Evolutionary conservation across 1,284 basidiomycete genomes (phyloP).

Genomic region (Tetrapyrgos nigripes): DNA sequence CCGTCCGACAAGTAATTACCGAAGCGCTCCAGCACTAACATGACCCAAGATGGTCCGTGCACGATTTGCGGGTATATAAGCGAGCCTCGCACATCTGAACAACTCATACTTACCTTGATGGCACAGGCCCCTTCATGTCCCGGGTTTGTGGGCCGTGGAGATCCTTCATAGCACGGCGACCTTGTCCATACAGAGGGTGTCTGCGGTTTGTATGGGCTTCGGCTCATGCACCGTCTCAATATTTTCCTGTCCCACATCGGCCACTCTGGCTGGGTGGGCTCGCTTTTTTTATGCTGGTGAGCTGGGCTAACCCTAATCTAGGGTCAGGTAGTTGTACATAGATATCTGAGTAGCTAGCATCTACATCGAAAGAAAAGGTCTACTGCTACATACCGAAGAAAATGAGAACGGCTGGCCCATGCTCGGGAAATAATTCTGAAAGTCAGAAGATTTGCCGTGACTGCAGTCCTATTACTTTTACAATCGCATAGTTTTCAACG

Average conservation of each 20-base stretch:
- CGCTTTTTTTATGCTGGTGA: not conserved
- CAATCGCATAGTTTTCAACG: no score
- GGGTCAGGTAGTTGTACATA: no score
- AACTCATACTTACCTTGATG: conserved; percentile 18
- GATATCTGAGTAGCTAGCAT: not conserved
- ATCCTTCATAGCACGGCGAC: conserved; percentile 18
- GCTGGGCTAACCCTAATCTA: conserved; percentile 10
- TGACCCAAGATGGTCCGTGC: conserved; percentile 17
- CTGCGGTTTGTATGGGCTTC: conserved; percentile 17
- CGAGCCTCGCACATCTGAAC: not conserved
- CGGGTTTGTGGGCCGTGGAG: conserved; percentile 16
- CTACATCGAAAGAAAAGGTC: not conserved
- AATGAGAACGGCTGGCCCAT: no score
- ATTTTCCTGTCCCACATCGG: conserved; percentile 18
- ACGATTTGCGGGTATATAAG: conserved; percentile 1
- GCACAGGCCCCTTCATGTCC: conserved; percentile 14
- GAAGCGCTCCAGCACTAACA: no score
- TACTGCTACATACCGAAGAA: not conserved
- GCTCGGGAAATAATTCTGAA: no score
- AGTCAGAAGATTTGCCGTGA: no score
- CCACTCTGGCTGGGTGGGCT: conserved; percentile 17
- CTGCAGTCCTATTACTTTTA: no score
- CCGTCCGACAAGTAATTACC: no score
- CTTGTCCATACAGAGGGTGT: conserved; percentile 18
- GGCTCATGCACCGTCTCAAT: conserved; percentile 18